Evolutionary conservation across 1,139 yeast genomes (phyloP).

Genomic region (Saccharomyces pastorianus): DNA sequence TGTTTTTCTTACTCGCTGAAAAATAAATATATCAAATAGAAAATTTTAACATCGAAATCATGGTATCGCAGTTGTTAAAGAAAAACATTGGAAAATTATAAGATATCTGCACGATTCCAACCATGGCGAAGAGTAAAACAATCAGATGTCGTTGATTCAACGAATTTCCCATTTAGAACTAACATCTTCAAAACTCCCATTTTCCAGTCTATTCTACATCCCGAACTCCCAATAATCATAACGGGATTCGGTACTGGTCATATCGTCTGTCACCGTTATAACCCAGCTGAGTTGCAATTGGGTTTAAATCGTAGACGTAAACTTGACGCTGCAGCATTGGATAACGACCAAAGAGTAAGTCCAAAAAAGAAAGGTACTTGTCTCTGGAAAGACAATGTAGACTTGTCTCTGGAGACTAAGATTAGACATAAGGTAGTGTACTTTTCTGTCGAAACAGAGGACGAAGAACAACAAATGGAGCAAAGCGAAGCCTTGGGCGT

Average conservation of each 20-base stretch:
- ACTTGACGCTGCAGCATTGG: constrained; percentile 2
- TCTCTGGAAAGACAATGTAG: too few relatives aligned
- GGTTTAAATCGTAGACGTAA: constrained; percentile 24
- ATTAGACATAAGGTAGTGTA: too few relatives aligned
- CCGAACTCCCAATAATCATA: constrained; percentile 54
- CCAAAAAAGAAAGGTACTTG: too few relatives aligned
- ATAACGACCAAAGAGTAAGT: too few relatives aligned
- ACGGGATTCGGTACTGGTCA: constrained; percentile 79
- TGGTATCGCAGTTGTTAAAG: too few relatives aligned
- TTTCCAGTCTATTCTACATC: constrained; percentile 76
- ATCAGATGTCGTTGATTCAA: neutral
- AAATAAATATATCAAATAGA: neutral
- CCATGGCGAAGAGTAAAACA: neutral
- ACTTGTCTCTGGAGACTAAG: too few relatives aligned
- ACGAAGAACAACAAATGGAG: too few relatives aligned
- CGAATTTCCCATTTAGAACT: neutral
- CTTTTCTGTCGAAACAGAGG: too few relatives aligned
- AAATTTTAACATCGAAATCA: neutral
- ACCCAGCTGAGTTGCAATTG: constrained; percentile 37
- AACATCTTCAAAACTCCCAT: neutral
- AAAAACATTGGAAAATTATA: too few relatives aligned
- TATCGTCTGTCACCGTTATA: constrained; percentile 49
- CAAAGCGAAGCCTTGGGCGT: constrained; percentile 26
- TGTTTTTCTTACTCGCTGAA: neutral
- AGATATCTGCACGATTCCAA: too few relatives aligned